Base-by-base conservation (phyloP, 345 rosid genomes). In the Dipteronia sinensis region DNA sequence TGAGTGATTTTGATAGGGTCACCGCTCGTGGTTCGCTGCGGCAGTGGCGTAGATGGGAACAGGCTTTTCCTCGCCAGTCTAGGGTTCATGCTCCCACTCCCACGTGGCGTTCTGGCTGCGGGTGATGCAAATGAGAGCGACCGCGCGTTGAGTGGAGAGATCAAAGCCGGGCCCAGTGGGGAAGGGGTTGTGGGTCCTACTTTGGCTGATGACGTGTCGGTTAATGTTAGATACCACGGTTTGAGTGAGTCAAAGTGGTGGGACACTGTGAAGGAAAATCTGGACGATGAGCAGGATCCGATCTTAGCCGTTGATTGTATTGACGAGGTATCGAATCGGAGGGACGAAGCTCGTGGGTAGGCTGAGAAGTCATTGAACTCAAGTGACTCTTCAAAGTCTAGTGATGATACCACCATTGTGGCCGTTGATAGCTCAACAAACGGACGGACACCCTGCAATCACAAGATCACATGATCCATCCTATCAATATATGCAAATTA, bases 231-330 rank as follows among this genome's bases (percentile, higher is more conserved):
- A 80, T 94, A 79, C 99, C 98, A 96, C 1, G 98, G 99, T 82
- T 96, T 96, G 70, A 94, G 88, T 0, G 97, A 90, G 85, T 94
- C 93, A 72, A 90, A 93, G 82, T 92, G 90, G 66, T 88, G 97
- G 72, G 98, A 85, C 27, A 94, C 99, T 7, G 95, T 91, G 91
- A 96, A 94, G 64, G 97, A 88, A 84, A 96, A 96, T 55, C 99
- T 84, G 53, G 98, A 94, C 38, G 99, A 96, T 42, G 98, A 89
- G 80, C 89, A 87, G 0, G 99, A 86, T 38, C 97, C 95, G 27
- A 91, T 77, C 89, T 86, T 89, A 62, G 90, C 90, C 82, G 91
- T 85, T 62, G 99, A 88, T 67, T 72, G 82, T 6, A 85, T 81
- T 2, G 97, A 86, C 31, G 90, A 82, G 1, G 91, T 51, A 63